Evolutionary conservation across 176 grass and related monocot genomes (phyloP).

Genomic region (Poa pratensis): DNA sequence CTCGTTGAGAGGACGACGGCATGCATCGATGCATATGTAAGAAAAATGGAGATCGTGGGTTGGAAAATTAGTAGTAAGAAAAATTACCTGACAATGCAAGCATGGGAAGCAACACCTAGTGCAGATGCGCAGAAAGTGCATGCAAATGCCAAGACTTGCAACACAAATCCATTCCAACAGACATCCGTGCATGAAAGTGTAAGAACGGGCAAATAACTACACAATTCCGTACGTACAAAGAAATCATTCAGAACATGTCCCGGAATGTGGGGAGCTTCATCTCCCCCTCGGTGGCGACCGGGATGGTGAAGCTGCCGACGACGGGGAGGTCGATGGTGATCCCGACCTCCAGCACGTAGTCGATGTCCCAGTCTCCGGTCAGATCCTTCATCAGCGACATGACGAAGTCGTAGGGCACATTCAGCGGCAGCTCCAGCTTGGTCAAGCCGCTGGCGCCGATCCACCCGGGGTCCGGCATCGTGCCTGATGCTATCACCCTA

Average conservation of each 20-base stretch:
- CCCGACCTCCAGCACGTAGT: constrained; percentile 66
- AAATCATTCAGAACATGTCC: constrained; percentile 56
- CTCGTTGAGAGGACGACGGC: background rate
- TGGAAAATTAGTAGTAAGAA: background rate
- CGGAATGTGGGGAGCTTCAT: constrained; percentile 75
- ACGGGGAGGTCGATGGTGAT: constrained; percentile 80
- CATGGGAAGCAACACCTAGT: background rate
- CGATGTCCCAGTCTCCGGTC: constrained; percentile 80
- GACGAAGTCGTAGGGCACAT: constrained; percentile 82
- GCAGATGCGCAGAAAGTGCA: background rate
- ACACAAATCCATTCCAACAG: background rate
- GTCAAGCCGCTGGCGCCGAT: constrained; percentile 59
- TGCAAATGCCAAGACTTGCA: background rate
- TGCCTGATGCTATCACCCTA: constrained; percentile 65
- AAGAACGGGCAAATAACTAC: background rate
- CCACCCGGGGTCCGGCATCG: constrained; percentile 78
- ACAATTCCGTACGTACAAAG: background rate
- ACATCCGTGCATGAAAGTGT: background rate
- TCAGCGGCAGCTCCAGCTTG: constrained; percentile 74
- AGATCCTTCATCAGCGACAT: constrained; percentile 60
- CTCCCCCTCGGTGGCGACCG: constrained; percentile 69
- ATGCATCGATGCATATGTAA: background rate
- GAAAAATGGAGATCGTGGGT: background rate
- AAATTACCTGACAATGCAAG: background rate
- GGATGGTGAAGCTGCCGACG: constrained; percentile 82